Conservation (phyloP, 306 rosid species). For the Nissolia schottii region DNA sequence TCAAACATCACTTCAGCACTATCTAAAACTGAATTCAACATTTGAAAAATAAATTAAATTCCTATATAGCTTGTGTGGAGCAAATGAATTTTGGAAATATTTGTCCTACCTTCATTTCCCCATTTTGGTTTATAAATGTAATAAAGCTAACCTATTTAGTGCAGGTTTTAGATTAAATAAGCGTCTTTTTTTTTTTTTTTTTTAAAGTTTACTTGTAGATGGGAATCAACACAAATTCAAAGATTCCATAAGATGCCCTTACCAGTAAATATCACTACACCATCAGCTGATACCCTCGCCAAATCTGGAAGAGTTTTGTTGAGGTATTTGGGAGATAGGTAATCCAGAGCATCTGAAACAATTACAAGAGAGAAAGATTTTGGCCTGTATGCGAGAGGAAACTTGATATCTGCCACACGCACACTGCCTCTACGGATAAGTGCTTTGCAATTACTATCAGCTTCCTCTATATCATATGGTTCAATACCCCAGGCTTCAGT, state of each 20-base stretch:
- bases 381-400: slow-evolving; percentile 68
- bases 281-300: slow-evolving; percentile 61
- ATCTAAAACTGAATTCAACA: neutral
- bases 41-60: neutral
- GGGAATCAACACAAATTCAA: neutral
- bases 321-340: slow-evolving; percentile 70
- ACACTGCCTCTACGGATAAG: slow-evolving; percentile 56
- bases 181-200: too few relatives aligned
- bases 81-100: neutral
- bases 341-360: slow-evolving; percentile 71
- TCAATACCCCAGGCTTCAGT: slow-evolving; percentile 83
- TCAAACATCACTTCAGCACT: neutral
- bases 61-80: neutral
- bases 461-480: slow-evolving; percentile 71
- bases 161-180: slow-evolving; percentile 3
- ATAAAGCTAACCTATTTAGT: neutral
- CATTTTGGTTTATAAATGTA: neutral
- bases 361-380: slow-evolving; percentile 65
- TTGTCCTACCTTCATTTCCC: neutral
- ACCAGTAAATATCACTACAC: slow-evolving; percentile 61
- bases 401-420: slow-evolving; percentile 67
- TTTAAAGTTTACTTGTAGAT: too few relatives aligned
- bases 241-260: slow-evolving; percentile 19
- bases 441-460: slow-evolving; percentile 51
- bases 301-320: slow-evolving; percentile 71